Evolutionary conservation across 208 protist species (phyloP).

Genomic region (Leishmania gerbilli): DNA sequence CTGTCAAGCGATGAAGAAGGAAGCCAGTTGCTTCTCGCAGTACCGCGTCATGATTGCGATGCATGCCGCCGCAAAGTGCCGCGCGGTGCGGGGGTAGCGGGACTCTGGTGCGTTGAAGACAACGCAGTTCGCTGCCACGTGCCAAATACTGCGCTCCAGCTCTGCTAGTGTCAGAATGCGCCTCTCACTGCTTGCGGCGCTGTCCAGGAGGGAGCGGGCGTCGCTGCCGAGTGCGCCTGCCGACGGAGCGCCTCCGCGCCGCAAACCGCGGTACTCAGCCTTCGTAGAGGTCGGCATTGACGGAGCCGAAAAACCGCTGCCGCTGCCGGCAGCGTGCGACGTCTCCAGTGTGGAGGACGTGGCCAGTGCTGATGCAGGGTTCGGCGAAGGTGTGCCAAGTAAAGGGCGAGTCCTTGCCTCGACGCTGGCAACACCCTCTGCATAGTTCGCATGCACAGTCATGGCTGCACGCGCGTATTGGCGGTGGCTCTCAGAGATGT

Average conservation of each 20-base stretch:
- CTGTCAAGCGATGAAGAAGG: constrained; percentile 5
- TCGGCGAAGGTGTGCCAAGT: not conserved
- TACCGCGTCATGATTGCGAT: constrained; percentile 60
- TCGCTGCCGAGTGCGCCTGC: not conserved
- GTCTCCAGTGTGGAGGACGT: not conserved
- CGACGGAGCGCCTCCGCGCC: constrained; percentile 1
- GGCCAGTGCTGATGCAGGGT: not conserved
- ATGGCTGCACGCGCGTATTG: constrained; percentile 33
- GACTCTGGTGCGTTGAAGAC: constrained; percentile 85
- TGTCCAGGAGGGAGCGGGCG: constrained; percentile 3
- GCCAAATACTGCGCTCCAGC: constrained; percentile 77
- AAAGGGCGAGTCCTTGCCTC: not conserved
- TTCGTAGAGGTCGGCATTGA: not conserved
- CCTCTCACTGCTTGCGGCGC: constrained; percentile 19
- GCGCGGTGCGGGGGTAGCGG: constrained; percentile 66
- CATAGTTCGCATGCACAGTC: not conserved
- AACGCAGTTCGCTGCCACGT: constrained; percentile 82
- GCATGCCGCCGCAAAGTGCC: constrained; percentile 62
- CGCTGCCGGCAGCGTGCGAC: not conserved
- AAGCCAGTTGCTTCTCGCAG: constrained; percentile 58
- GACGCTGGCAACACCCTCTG: not conserved
- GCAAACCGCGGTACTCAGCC: constrained; percentile 3
- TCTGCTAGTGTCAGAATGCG: constrained; percentile 60
- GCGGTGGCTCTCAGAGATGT: constrained; percentile 57
- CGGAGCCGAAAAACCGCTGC: not conserved